phyloP scores from a whole-genome alignment of 768 basidiomycete genomes.

The Tulasnella sp. region DNA sequence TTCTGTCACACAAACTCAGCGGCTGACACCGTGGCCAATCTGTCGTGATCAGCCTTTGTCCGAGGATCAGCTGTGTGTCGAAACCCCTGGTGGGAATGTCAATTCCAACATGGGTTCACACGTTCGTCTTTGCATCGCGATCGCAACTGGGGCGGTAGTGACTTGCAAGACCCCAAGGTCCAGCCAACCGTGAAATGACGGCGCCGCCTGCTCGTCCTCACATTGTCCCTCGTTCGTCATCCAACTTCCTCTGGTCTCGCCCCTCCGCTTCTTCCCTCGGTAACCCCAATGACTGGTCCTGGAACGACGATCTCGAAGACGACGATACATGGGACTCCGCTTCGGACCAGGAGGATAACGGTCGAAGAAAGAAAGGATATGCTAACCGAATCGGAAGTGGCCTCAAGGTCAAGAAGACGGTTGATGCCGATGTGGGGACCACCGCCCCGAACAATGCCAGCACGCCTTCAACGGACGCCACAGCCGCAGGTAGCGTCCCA shows the following conservation, averaged over 20 bases:
- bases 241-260: constrained; percentile 40
- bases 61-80: too few species aligned
- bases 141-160: too few species aligned
- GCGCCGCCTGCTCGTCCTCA: constrained; percentile 20
- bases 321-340: constrained; percentile 80
- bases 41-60: too few species aligned
- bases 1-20: too few species aligned
- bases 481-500: constrained; percentile 18
- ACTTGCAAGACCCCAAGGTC: too few species aligned
- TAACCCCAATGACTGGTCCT: constrained; percentile 34
- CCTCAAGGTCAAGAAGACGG: constrained; percentile 8
- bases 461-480: constrained; percentile 44
- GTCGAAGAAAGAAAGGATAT: constrained; percentile 22
- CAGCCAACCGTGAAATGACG: constrained; percentile 17
- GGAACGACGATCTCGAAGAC: constrained; percentile 55
- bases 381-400: constrained; percentile 9
- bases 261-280: constrained; percentile 55
- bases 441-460: constrained; percentile 31
- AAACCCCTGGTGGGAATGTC: too few species aligned
- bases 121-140: too few species aligned
- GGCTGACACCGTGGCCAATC: too few species aligned
- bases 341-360: constrained; percentile 57
- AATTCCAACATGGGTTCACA: too few species aligned
- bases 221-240: constrained; percentile 11
- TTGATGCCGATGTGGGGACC: constrained; percentile 3